Percentiles rank a stretch among this genome's conserved stretches.
phyloP scores from a whole-genome alignment of 2,329 filamentous ascomycete species.

The Ceratocystis lukuohia region DNA sequence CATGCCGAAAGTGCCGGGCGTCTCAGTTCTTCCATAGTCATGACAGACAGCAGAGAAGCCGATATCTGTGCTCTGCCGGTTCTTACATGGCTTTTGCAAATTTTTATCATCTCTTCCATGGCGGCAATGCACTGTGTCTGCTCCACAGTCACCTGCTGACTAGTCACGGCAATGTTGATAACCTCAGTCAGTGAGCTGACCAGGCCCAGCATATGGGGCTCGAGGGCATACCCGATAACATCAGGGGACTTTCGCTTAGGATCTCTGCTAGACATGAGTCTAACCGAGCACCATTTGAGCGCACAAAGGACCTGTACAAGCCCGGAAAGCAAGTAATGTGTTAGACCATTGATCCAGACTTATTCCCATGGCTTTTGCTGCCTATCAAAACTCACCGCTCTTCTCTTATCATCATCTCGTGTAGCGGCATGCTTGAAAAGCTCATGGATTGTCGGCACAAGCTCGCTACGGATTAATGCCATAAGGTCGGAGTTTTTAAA shows the following conservation, averaged over 20 bases:
- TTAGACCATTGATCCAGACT: background rate
- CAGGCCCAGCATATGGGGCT: slow-evolving; percentile 72
- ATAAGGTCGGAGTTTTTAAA: slow-evolving; percentile 55
- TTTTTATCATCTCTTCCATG: slow-evolving; percentile 73
- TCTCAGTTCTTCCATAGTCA: slow-evolving; percentile 61
- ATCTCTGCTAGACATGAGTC: slow-evolving; percentile 30
- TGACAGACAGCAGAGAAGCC: slow-evolving; percentile 77
- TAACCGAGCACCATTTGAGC: slow-evolving; percentile 34
- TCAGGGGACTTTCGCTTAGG: slow-evolving; percentile 39
- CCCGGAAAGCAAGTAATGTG: background rate
- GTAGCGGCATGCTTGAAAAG: slow-evolving; percentile 70
- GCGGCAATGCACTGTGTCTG: slow-evolving; percentile 66
- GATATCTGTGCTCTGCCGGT: slow-evolving; percentile 85
- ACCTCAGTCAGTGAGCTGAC: slow-evolving; percentile 68
- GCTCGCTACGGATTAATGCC: slow-evolving; percentile 59
- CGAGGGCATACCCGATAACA: slow-evolving; percentile 59
- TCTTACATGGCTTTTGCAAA: slow-evolving; percentile 59
- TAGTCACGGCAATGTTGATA: slow-evolving; percentile 52
- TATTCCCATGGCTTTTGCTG: background rate
- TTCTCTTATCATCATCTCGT: slow-evolving; percentile 41
- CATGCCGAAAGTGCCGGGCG: slow-evolving; percentile 72
- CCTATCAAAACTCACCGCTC: slow-evolving; percentile 36
- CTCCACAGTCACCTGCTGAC: slow-evolving; percentile 47
- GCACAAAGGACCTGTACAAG: slow-evolving; percentile 25
- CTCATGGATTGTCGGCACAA: slow-evolving; percentile 63